These are phyloP conservation scores for Gymnopilus junonius DNA, from an alignment of 768 basidiomycete species.

Conservation along the genomic window DNA sequence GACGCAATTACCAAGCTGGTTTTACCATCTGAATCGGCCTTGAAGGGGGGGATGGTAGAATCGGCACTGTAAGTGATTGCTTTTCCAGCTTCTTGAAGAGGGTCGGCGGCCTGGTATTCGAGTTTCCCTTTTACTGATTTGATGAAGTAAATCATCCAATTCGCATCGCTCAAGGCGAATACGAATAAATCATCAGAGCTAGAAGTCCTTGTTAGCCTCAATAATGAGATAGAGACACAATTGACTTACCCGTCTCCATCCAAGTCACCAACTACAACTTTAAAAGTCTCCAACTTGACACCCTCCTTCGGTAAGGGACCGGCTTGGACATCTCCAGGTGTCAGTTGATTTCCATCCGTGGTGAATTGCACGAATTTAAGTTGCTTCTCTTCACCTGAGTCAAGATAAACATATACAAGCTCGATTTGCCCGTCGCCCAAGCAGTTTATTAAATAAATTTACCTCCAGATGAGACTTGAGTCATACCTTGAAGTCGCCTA, in stretches of 20 bases:
- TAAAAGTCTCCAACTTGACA: not conserved
- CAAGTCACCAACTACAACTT: not conserved
- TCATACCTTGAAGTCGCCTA: not conserved
- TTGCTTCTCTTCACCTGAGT: not conserved
- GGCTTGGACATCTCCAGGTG: not conserved
- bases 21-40: not conserved
- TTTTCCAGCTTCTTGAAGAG: not conserved
- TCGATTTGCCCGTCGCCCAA: not conserved
- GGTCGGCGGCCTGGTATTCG: not conserved
- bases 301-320: not conserved
- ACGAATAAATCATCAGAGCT: constrained; percentile 1
- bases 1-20: not conserved
- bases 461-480: not conserved
- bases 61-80: not conserved
- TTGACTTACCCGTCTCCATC: not conserved
- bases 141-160: not conserved
- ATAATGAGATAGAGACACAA: not conserved
- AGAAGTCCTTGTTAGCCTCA: not conserved
- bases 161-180: not conserved
- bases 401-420: not conserved
- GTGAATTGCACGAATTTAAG: not conserved
- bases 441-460: not conserved
- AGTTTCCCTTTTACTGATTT: not conserved
- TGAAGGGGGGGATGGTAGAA: not conserved
- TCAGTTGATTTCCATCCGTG: not conserved